Evolutionary conservation across 2,329 filamentous ascomycete species (phyloP).

Genomic region (Stromatinia cepivora): DNA sequence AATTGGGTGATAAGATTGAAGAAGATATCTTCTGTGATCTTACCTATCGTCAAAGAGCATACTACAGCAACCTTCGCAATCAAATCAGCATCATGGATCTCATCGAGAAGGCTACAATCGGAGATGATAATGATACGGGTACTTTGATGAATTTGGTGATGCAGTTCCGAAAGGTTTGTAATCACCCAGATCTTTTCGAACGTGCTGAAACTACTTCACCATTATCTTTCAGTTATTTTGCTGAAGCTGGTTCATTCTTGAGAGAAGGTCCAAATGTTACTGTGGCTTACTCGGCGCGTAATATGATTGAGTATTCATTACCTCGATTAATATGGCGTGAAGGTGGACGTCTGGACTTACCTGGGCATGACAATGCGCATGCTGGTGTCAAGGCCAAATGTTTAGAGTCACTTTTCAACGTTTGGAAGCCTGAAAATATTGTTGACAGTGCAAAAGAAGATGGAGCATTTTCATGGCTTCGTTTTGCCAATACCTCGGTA

Average conservation of each 20-base stretch:
- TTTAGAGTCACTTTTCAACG: slow-evolving; percentile 79
- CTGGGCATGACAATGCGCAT: slow-evolving; percentile 69
- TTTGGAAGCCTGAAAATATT: slow-evolving; percentile 83
- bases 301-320: slow-evolving; percentile 78
- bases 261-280: slow-evolving; percentile 80
- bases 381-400: slow-evolving; percentile 82
- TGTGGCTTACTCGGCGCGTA: slow-evolving; percentile 85
- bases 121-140: slow-evolving; percentile 91
- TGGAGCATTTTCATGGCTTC: slow-evolving; percentile 82
- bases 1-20: slow-evolving; percentile 98
- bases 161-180: slow-evolving; percentile 99
- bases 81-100: slow-evolving; percentile 99
- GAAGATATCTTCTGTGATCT: slow-evolving; percentile 94
- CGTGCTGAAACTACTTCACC: slow-evolving; percentile 89
- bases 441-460: slow-evolving; percentile 59
- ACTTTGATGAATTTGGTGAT: slow-evolving; percentile 99
- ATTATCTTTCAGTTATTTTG: slow-evolving; percentile 80
- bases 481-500: slow-evolving; percentile 77
- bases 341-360: slow-evolving; percentile 71
- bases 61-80: slow-evolving; percentile 89
- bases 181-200: slow-evolving; percentile 96
- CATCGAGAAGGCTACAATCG: slow-evolving; percentile 92
- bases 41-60: slow-evolving; percentile 91
- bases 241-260: slow-evolving; percentile 92
- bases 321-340: slow-evolving; percentile 82